phyloP scores from a whole-genome alignment of 2,329 filamentous ascomycete species.

The Cytospora schulzeri region DNA sequence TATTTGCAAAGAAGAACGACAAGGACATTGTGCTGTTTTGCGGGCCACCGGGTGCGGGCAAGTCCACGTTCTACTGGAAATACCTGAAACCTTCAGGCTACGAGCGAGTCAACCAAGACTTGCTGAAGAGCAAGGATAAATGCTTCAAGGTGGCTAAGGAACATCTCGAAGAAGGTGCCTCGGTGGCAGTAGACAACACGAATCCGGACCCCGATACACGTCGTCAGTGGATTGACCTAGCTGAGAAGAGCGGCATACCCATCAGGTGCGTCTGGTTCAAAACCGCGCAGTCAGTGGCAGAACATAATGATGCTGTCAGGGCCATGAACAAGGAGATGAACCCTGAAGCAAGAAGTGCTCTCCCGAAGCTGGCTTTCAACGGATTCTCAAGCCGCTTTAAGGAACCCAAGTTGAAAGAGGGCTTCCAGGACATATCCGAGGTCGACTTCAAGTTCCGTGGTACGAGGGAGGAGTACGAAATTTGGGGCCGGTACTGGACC shows the following conservation, averaged over 20 bases:
- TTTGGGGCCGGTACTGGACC: constrained; percentile 81
- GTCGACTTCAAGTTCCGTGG: constrained; percentile 79
- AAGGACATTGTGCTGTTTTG: constrained; percentile 83
- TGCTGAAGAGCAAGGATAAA: constrained; percentile 69
- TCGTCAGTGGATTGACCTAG: constrained; percentile 76
- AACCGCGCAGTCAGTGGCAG: constrained; percentile 66
- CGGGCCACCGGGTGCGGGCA: constrained; percentile 86
- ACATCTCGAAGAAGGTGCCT: constrained; percentile 63
- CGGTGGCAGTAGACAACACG: constrained; percentile 90
- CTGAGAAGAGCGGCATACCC: constrained; percentile 68
- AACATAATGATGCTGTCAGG: constrained; percentile 87
- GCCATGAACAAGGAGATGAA: constrained; percentile 74
- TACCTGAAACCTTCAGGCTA: constrained; percentile 78
- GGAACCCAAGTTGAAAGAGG: constrained; percentile 72
- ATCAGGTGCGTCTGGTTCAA: constrained; percentile 88
- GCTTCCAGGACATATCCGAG: constrained; percentile 77
- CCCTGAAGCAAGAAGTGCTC: constrained; percentile 72
- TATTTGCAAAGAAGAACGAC: constrained; percentile 63
- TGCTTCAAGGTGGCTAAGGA: constrained; percentile 73
- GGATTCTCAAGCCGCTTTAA: constrained; percentile 74
- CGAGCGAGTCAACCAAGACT: constrained; percentile 86
- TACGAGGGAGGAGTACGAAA: constrained; percentile 63
- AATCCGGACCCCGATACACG: constrained; percentile 81
- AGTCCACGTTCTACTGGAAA: constrained; percentile 87
- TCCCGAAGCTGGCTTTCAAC: constrained; percentile 81